A percentile compares a stretch with the other conserved stretches of the same genome.
These are phyloP conservation scores for Psidium friedrichsthalianum DNA, from an alignment of 345 rosid genomes.

Conservation along the genomic window DNA sequence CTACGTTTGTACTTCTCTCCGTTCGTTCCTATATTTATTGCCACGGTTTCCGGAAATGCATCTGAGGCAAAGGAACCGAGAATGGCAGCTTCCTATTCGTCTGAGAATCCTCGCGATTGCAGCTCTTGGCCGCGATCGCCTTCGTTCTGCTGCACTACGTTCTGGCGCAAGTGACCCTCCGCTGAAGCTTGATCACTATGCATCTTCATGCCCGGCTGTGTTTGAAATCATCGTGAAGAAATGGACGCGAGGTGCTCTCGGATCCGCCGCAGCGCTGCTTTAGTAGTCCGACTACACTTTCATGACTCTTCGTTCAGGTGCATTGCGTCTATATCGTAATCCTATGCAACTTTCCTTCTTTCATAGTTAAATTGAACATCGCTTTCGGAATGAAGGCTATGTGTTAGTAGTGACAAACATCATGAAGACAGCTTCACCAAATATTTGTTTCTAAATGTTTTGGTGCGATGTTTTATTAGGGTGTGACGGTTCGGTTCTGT, in stretches of 20 bases:
- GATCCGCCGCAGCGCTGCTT: slow-evolving; percentile 84
- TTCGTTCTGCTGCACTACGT: not conserved
- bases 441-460: not conserved
- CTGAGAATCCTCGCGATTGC: not conserved
- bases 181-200: slow-evolving; percentile 60
- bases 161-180: slow-evolving; percentile 24
- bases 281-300: slow-evolving; percentile 62
- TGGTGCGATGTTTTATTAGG: slow-evolving; percentile 23
- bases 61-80: not conserved
- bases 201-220: slow-evolving; percentile 55
- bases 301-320: slow-evolving; percentile 94
- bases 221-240: slow-evolving; percentile 60
- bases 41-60: not conserved
- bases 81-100: not conserved
- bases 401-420: not conserved
- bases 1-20: not conserved
- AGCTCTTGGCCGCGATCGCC: slow-evolving; percentile 3
- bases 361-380: not conserved
- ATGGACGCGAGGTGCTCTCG: slow-evolving; percentile 61
- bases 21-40: slow-evolving; percentile 4
- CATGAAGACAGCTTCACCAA: not conserved
- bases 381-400: not conserved
- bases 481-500: slow-evolving; percentile 87
- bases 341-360: not conserved
- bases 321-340: not conserved